Evolutionary conservation across 164 flowering plant genomes (phyloP).

Genomic region (Chimonanthus praecox): DNA sequence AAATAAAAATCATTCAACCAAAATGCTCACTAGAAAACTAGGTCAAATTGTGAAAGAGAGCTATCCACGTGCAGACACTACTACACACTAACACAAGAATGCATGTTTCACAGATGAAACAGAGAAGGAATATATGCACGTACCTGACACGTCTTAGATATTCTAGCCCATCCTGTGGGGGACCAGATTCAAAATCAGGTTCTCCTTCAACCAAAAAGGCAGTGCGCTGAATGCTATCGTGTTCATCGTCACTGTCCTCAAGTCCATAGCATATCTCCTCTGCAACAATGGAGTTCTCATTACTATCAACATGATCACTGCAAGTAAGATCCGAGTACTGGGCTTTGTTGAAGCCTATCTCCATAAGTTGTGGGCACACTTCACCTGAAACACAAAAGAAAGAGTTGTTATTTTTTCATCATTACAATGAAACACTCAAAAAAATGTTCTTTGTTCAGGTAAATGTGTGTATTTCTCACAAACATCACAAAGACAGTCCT

Average conservation of each 20-base stretch:
- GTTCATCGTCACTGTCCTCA: constrained; percentile 65
- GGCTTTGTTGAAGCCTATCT: constrained; percentile 3
- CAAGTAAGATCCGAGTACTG: constrained; percentile 10
- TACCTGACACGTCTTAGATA: constrained; percentile 97
- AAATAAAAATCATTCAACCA: too few species aligned
- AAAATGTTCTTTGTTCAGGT: constrained; percentile 3
- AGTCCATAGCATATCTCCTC: constrained; percentile 39
- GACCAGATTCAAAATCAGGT: constrained; percentile 91
- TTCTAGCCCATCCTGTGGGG: constrained; percentile 92
- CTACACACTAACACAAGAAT: neutral
- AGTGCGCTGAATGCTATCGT: constrained; percentile 59
- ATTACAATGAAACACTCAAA: neutral
- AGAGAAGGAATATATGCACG: neutral
- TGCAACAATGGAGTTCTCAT: constrained; percentile 11
- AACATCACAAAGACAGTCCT: neutral
- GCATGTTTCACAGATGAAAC: neutral
- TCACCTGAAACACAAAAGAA: constrained; percentile 29
- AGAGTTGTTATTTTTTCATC: neutral
- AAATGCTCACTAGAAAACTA: too few species aligned
- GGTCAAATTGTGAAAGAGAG: neutral
- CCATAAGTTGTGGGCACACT: neutral
- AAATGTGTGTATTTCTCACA: constrained; percentile 1
- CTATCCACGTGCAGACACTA: neutral
- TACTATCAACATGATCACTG: constrained; percentile 9
- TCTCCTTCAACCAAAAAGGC: constrained; percentile 91